Conservation (phyloP, 2,329 filamentous ascomycete genomes). For the Scedosporium boydii region DNA sequence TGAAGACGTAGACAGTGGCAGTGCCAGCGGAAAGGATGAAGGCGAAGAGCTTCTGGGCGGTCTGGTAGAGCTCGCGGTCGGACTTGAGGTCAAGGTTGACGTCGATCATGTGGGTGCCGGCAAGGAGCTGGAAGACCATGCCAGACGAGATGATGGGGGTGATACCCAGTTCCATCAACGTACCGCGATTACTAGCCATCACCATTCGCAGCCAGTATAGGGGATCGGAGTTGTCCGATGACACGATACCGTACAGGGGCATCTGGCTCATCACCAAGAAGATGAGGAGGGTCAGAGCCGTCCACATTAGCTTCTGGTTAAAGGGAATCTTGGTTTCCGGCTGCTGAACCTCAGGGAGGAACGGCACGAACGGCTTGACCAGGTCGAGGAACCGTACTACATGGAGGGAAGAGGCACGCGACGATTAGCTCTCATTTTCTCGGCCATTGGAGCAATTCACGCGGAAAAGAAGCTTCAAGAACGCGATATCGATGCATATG, state of each 20-base stretch:
- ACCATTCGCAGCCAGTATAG: slow-evolving; percentile 99
- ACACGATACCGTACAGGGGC: slow-evolving; percentile 98
- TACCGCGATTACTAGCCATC: slow-evolving; percentile 96
- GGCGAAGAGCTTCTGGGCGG: slow-evolving; percentile 96
- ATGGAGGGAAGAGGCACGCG: neutral
- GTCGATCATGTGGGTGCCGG: slow-evolving; percentile 98
- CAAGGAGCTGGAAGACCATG: slow-evolving; percentile 99
- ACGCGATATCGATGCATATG: neutral
- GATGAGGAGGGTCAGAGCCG: slow-evolving; percentile 86
- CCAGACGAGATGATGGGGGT: slow-evolving; percentile 98
- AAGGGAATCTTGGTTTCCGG: slow-evolving; percentile 98
- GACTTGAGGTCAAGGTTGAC: slow-evolving; percentile 99
- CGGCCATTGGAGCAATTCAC: neutral
- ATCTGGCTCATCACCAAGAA: slow-evolving; percentile 99
- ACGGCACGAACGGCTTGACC: slow-evolving; percentile 98
- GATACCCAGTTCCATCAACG: slow-evolving; percentile 91
- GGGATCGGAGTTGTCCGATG: slow-evolving; percentile 94
- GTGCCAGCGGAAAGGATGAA: slow-evolving; percentile 97
- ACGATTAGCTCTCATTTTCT: neutral
- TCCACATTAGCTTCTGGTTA: slow-evolving; percentile 98
- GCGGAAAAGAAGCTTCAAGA: neutral
- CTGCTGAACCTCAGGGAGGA: slow-evolving; percentile 97
- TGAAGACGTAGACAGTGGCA: slow-evolving; percentile 96
- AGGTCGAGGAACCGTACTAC: slow-evolving; percentile 98
- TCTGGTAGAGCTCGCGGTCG: slow-evolving; percentile 99